Base-by-base conservation (phyloP, 352 stramenopile species). In the Pythium sukuiense region DNA sequence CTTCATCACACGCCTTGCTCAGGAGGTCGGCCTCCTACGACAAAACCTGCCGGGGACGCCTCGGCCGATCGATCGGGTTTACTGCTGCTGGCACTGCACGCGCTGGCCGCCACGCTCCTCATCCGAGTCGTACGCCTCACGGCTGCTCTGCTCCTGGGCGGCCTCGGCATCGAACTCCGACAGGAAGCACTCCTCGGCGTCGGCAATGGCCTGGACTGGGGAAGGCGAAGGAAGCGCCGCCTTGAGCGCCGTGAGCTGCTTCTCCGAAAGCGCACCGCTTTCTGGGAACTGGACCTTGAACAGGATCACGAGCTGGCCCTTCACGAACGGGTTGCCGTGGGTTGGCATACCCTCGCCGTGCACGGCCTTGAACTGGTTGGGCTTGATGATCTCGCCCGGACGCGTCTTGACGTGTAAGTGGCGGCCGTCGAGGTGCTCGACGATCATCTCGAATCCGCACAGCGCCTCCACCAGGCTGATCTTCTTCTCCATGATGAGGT, bases 241-340 rank as follows among this genome's bases (percentile, higher is more conserved):
- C 76, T 86, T 84, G 30, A 95, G 76, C 70, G 76, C 77, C 59
- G 88, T 76, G 9, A 95, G 76, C 68, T 97, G 80, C 59, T 97
- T 85, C 50, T 96, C 82, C 70, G 85, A 85, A 32, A 99, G 66
- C 50, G 80, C 73, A 39, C 75, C 92, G 75, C 86, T 92, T 58
- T 98, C 92, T 30, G 97, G 95, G 76, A 99, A 99, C 65, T 98
- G 77, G 54, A 99, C 91, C 73, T 97, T 96, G 80, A 99, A 99
- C 41, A 98, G 72, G 63, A 99, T 96, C 46, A 99, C 99, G 26
- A 99, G 82, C 67, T 98, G 92, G n/a, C 98, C 98, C 79, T 98
- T 97, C 24, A 98, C 92, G 72, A 99, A 99, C 29, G 96, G 96
- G 79, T 99, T 99, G 55, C 97, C 96, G 73, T 97, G 89, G 26